Base-by-base conservation (phyloP, 2,329 filamentous ascomycete genomes). In the Colletotrichum sp. region DNA sequence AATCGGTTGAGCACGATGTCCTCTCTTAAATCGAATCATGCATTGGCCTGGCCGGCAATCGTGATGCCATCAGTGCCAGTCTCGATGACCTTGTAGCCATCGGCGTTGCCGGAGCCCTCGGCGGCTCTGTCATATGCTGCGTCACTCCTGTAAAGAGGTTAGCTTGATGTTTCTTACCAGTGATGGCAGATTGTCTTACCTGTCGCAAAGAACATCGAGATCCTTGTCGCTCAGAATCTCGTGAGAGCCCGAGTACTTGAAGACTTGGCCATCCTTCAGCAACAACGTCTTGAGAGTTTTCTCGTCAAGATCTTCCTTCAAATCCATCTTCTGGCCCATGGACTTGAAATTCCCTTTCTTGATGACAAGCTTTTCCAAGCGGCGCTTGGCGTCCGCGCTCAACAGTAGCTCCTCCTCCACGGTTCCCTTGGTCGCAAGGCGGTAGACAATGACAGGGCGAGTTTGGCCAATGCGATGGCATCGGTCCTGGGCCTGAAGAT, bases 381-480 rank as follows among this genome's bases (percentile, higher is more conserved):
- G 91, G 0, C 97, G 93, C 84, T 99, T 99, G 2, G 94, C 95
- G 80, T 98, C 96, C 0, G 97, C 97, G 39, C 94, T 96, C 80
- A 96, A 91, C 0, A 98, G 91, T 0, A 98, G 88, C 8, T 93
- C 93, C 81, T 98, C 95, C 82, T 99, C 97, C 0, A 99, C 95
- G 0, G 97, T 98, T 11, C 94, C 95, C 80, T 96, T 96, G 0
- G 97, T 99, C 0, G 97, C 96, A 39, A 99, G 93, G 2, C 97
- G 94, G 84, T 98, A 99, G 1, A 99, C 94, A 25, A 99, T 92
- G 1, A 99, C 97, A 0, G 97, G 97, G 4, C 93, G 91, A 1
- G 93, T 98, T 83, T 99, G 97, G 0, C 97, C 97, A 77, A 99
- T 98, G 15, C 97, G 92, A 82, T 99, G 97, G 1, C 95, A 96